Evolutionary conservation across 129 eudicot genomes (phyloP), one percentile per base, ranked within the genome.

Genomic region (Arctium minus): DNA sequence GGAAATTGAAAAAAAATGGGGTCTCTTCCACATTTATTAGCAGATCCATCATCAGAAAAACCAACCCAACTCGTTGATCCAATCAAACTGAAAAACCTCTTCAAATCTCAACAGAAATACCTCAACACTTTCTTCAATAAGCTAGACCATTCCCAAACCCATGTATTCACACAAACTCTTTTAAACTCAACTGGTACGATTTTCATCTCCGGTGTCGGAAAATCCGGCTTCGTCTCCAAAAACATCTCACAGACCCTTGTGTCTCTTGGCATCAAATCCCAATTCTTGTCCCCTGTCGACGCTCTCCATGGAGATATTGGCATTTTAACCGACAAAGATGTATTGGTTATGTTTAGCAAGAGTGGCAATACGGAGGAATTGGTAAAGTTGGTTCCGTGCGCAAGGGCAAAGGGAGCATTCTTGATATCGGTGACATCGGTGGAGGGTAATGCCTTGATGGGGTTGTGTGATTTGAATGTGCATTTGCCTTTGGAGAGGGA

Each of bases 251-350:
- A 96, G 53, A 96, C 99, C 75, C 94, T 96, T 2, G 87, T 91
- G 18, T 96, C 99, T 10, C 89, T 96, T n/a, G 94, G 93, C 2
- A 87, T 93, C 71, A 87, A 79, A 84, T 86, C 99, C 33, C 93
- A 87, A 44, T 96, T 93, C 74, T 67, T 96, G 18, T 86, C 97
- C 75, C 99, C 99, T 0, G 85, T 83, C 33, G 99, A 96, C 80
- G 99, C 99, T 3, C 90, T 96, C 7, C 99, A 96, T 67, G 99
- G 98, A 0, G 99, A 96, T 79, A 96, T 96, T 8, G 99, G 99
- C 64, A 90, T 89, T 69, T 74, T 96, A 74, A 70, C 83, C 1
- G 0, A 53, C 5, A 8, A 73, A 0, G 99, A 96, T 80, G 50
- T 96, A 4, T 48, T 96, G 85, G 89, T 96, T 5, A 32, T 96